Conservation (phyloP, 257 asterid species). For the Capsicum baccatum region DNA sequence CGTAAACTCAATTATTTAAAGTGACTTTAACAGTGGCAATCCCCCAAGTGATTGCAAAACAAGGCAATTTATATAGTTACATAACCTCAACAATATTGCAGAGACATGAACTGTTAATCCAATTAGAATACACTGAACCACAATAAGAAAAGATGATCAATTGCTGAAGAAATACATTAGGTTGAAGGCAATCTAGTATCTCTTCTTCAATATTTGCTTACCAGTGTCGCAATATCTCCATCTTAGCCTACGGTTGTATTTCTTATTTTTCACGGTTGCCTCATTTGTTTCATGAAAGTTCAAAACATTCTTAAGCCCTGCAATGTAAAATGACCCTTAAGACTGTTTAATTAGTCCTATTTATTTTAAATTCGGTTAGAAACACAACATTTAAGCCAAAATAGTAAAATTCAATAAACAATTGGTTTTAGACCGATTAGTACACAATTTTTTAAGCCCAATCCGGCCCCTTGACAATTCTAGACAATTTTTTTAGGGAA, state of each 20-base stretch:
- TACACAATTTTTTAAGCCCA: too few species aligned
- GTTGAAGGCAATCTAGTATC: conserved; percentile 51
- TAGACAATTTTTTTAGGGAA: too few species aligned
- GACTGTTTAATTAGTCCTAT: conserved; percentile 36
- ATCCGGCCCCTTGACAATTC: too few species aligned
- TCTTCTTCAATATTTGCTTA: conserved; percentile 24
- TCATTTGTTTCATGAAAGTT: conserved; percentile 46
- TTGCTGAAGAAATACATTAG: conserved; percentile 48
- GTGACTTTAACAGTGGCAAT: conserved; percentile 48
- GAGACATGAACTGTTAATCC: conserved; percentile 55
- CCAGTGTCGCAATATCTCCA: conserved; percentile 39
- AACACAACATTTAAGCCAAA: too few species aligned
- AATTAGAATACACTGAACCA: conserved; percentile 49
- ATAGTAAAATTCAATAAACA: too few species aligned
- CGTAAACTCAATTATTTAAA: conserved; percentile 39
- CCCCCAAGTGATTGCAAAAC: conserved; percentile 49
- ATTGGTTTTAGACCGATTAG: too few species aligned
- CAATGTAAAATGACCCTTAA: conserved; percentile 53
- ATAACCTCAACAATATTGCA: conserved; percentile 41
- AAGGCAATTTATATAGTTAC: conserved; percentile 49
- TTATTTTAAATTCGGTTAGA: too few species aligned
- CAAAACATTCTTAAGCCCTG: conserved; percentile 49
- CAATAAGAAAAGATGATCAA: conserved; percentile 39
- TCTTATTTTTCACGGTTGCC: conserved; percentile 45
- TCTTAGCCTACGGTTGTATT: conserved; percentile 38